phyloP scores from a whole-genome alignment of 73 alveolate species.

The Diophrys appendiculata region DNA sequence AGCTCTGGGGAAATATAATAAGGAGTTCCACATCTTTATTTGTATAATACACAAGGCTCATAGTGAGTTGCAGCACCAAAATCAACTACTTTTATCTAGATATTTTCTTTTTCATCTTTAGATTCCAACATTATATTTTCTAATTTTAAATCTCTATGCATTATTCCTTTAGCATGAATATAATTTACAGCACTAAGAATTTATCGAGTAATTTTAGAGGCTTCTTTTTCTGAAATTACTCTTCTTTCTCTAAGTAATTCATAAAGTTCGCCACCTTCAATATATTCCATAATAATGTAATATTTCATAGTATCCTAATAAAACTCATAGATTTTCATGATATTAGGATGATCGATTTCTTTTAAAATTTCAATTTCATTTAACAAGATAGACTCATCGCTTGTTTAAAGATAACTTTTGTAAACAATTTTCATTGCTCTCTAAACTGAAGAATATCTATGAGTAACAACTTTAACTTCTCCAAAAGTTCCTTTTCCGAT shows the following conservation, averaged over 20 bases:
- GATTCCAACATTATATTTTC: no score
- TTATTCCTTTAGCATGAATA: constrained; percentile 37
- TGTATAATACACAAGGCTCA: not conserved
- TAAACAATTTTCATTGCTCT: constrained; percentile 77
- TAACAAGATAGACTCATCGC: not conserved
- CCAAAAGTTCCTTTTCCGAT: constrained; percentile 80
- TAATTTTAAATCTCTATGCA: constrained; percentile 57
- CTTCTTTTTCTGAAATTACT: constrained; percentile 37
- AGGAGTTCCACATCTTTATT: constrained; percentile 14
- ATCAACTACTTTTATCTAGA: constrained; percentile 35
- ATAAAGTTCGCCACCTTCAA: constrained; percentile 75
- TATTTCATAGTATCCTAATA: constrained; percentile 54
- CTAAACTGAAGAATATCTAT: constrained; percentile 59
- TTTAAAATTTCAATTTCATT: constrained; percentile 21
- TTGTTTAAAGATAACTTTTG: constrained; percentile 4
- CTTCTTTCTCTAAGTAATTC: no score
- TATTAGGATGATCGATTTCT: constrained; percentile 69
- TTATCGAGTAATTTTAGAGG: constrained; percentile 46
- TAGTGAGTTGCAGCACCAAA: constrained; percentile 30
- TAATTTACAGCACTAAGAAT: constrained; percentile 44
- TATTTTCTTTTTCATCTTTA: no score
- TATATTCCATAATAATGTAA: constrained; percentile 60
- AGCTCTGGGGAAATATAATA: constrained; percentile 63
- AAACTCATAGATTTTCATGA: constrained; percentile 63
- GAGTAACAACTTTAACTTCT: constrained; percentile 66